A percentile compares a stretch with the other conserved stretches of the same genome.
Evolutionary conservation across 1,139 yeast genomes (phyloP).

Genomic region (Petasospora rhodanensis): DNA sequence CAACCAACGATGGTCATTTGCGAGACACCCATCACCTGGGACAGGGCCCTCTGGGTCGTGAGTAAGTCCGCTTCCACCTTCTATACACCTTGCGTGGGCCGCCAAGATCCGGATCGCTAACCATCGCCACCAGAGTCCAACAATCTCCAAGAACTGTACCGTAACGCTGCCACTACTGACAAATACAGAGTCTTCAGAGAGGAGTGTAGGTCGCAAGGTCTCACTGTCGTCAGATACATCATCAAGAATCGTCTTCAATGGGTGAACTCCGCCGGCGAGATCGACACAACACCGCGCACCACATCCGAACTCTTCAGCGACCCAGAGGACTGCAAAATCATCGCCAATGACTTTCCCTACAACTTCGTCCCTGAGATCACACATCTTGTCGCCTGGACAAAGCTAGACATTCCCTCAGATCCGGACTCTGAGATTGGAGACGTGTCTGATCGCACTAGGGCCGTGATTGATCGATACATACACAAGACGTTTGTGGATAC

Average conservation of each 20-base stretch:
- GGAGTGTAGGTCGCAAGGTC: slow-evolving; percentile 1
- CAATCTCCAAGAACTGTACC: slow-evolving; percentile 14
- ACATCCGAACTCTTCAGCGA: slow-evolving; percentile 14
- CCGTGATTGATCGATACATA: slow-evolving; percentile 19
- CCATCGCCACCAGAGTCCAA: slow-evolving; percentile 12
- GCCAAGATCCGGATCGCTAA: no score
- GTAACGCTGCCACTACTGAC: slow-evolving; percentile 11
- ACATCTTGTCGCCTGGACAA: slow-evolving; percentile 38
- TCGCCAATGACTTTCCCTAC: slow-evolving; percentile 36
- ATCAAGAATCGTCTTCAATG: slow-evolving; percentile 16
- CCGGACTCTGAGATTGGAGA: slow-evolving; percentile 23
- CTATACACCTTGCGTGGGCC: no score
- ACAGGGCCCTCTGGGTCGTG: no score
- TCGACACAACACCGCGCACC: slow-evolving; percentile 14
- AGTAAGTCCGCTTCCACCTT: no score
- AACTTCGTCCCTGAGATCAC: slow-evolving; percentile 27
- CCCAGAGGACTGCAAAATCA: slow-evolving; percentile 25
- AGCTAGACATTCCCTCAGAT: slow-evolving; percentile 33
- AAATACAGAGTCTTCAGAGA: slow-evolving; percentile 13
- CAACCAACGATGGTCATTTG: no score
- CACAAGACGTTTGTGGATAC: slow-evolving; percentile 38
- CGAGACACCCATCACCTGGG: no score
- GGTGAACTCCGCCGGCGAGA: slow-evolving; percentile 8
- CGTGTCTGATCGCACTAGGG: slow-evolving; percentile 17
- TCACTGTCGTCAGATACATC: slow-evolving; percentile 16